A percentile compares a stretch with the other conserved stretches of the same genome.
Conservation (phyloP, 352 stramenopile species). For the Phytopythium mirpurense region DNA sequence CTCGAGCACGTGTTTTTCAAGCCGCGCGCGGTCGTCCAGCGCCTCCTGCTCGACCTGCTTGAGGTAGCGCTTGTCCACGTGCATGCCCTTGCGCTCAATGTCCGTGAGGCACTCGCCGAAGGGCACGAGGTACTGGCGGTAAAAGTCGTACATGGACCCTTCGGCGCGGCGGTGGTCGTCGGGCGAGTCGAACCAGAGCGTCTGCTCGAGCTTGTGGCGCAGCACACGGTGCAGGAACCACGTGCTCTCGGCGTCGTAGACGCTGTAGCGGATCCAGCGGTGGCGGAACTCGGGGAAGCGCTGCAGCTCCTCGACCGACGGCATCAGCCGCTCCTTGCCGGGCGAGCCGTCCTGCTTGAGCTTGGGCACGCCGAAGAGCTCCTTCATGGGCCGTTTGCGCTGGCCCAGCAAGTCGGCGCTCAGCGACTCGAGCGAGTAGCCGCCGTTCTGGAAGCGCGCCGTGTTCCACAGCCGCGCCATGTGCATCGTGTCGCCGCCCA, state of each 20-base stretch:
- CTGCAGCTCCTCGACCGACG: slow-evolving; percentile 79
- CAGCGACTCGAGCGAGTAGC: slow-evolving; percentile 95
- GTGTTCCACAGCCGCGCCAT: slow-evolving; percentile 95
- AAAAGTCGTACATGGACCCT: slow-evolving; percentile 96
- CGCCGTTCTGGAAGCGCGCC: slow-evolving; percentile 71
- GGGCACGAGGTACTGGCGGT: slow-evolving; percentile 94
- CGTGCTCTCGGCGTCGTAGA: slow-evolving; percentile 96
- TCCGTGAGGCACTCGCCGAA: slow-evolving; percentile 98
- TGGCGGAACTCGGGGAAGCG: slow-evolving; percentile 80
- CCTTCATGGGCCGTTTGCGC: slow-evolving; percentile 97
- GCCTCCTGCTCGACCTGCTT: slow-evolving; percentile 89
- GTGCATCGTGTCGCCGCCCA: slow-evolving; percentile 99
- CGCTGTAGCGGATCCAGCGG: slow-evolving; percentile 96
- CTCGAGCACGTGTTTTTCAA: slow-evolving; percentile 84
- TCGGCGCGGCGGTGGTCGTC: slow-evolving; percentile 10
- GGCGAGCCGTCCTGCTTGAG: slow-evolving; percentile 94
- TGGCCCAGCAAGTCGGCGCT: slow-evolving; percentile 81
- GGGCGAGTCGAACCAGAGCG: slow-evolving; percentile 76
- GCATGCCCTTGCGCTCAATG: slow-evolving; percentile 95
- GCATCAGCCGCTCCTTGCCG: slow-evolving; percentile 83
- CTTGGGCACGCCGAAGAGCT: slow-evolving; percentile 94
- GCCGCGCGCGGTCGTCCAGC: slow-evolving; percentile 76
- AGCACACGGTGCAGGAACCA: slow-evolving; percentile 93
- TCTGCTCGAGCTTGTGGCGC: slow-evolving; percentile 85
- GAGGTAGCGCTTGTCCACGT: slow-evolving; percentile 90